A percentile compares a stretch with the other conserved stretches of the same genome.
phyloP scores from a whole-genome alignment of 2,329 filamentous ascomycete genomes.

The Chalara sp. region DNA sequence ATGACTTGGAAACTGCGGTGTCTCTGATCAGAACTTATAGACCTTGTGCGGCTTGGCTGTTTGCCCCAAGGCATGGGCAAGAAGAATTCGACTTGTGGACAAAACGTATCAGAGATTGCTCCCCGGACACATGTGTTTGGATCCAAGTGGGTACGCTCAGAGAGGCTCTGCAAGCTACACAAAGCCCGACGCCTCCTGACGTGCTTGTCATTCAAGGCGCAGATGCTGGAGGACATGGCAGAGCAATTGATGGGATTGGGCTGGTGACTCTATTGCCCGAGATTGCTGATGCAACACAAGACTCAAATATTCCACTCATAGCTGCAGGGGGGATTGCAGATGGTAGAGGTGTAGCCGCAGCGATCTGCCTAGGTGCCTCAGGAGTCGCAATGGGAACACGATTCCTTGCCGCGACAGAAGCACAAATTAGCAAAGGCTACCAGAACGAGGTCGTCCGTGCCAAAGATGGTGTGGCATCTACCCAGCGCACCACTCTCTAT shows the following conservation, averaged over 20 bases:
- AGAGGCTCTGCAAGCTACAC: slow-evolving; percentile 13
- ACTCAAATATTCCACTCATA: slow-evolving; percentile 12
- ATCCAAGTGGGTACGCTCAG: slow-evolving; percentile 20
- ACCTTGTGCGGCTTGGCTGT: slow-evolving; percentile 36
- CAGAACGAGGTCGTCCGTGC: slow-evolving; percentile 35
- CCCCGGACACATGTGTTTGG: slow-evolving; percentile 14
- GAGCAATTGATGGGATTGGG: slow-evolving; percentile 12
- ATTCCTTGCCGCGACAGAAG: slow-evolving; percentile 38
- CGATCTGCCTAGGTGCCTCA: slow-evolving; percentile 23
- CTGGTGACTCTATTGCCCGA: slow-evolving; percentile 25
- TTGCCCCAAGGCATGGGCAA: slow-evolving; percentile 26
- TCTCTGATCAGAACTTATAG: slow-evolving; percentile 26
- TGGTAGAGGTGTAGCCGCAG: slow-evolving; percentile 25
- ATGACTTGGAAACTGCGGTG: slow-evolving; percentile 27
- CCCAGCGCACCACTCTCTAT: slow-evolving; percentile 40
- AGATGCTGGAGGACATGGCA: slow-evolving; percentile 27
- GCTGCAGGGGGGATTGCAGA: slow-evolving; percentile 28
- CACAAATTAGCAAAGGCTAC: slow-evolving; percentile 37
- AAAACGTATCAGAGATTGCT: slow-evolving; percentile 6
- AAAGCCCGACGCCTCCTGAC: slow-evolving; percentile 10
- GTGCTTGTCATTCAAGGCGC: slow-evolving; percentile 24
- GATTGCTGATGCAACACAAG: slow-evolving; percentile 13
- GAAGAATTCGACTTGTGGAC: slow-evolving; percentile 17
- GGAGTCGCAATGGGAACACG: slow-evolving; percentile 42
- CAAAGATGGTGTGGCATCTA: slow-evolving; percentile 40